Evolutionary conservation across 257 asterid species (phyloP).

Genomic region (Penstemon newberryi): DNA sequence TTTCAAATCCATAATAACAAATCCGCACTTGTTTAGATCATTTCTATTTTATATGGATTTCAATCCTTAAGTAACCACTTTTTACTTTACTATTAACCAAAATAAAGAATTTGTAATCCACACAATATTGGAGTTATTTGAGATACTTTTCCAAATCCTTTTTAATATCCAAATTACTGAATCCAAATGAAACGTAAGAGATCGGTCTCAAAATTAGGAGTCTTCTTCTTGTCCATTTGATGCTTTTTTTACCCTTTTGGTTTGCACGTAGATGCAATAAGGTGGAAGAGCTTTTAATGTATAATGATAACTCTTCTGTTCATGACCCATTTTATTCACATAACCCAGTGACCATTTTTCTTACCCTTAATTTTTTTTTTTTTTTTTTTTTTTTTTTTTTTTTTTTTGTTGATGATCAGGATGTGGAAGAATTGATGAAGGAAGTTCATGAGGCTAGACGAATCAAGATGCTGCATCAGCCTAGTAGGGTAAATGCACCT

Average conservation of each 20-base stretch:
- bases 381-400: background rate
- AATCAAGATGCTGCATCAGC: conserved; percentile 92
- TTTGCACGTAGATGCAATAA: background rate
- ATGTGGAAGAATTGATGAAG: conserved; percentile 82
- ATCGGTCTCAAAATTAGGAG: too few species aligned
- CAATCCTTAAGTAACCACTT: too few species aligned
- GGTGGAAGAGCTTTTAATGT: background rate
- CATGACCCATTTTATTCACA: background rate
- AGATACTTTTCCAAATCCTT: too few species aligned
- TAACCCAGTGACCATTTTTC: conserved; percentile 1
- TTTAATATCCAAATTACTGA: too few species aligned
- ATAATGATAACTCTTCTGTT: background rate
- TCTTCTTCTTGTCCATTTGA: background rate
- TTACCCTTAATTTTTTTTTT: background rate
- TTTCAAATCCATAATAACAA: too few species aligned
- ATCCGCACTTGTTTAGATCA: too few species aligned
- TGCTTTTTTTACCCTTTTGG: conserved; percentile 1
- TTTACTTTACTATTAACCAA: too few species aligned
- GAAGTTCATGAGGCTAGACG: conserved; percentile 95
- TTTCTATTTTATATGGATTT: too few species aligned
- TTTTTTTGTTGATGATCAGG: conserved; percentile 41
- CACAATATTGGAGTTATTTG: too few species aligned
- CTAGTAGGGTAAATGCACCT: conserved; percentile 63
- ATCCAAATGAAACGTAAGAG: too few species aligned
- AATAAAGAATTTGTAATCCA: too few species aligned